Evolutionary conservation across 441 rosid species (phyloP).

Genomic region (Macaranga tanarius): DNA sequence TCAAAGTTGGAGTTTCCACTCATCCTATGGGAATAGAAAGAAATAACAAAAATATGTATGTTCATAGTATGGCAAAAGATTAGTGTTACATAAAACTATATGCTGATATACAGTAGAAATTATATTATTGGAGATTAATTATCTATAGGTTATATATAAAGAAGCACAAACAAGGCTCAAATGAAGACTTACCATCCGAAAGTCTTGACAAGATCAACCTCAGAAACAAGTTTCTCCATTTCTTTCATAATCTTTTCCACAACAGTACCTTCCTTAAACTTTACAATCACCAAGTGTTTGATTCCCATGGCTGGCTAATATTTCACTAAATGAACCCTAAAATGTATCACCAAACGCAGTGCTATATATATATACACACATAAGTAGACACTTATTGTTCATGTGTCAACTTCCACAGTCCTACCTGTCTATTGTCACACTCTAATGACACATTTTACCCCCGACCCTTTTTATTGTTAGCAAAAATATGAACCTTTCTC

Average conservation of each 20-base stretch:
- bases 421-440: constrained; percentile 28
- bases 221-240: constrained; percentile 71
- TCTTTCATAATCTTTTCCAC: constrained; percentile 76
- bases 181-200: constrained; percentile 59
- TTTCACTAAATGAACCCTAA: constrained; percentile 14
- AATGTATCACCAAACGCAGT: neutral
- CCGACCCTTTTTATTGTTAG: neutral
- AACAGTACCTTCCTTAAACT: constrained; percentile 65
- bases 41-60: too few species aligned
- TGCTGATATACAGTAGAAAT: too few species aligned
- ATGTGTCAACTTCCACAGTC: constrained; percentile 42
- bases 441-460: constrained; percentile 27
- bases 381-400: constrained; percentile 27
- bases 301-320: constrained; percentile 41
- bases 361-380: constrained; percentile 30
- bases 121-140: too few species aligned
- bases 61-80: too few species aligned
- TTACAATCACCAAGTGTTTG: constrained; percentile 81
- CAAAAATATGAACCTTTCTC: constrained; percentile 14
- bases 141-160: neutral
- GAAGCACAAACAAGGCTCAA: neutral
- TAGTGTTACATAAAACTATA: too few species aligned
- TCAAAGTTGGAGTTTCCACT: too few species aligned
- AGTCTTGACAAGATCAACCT: constrained; percentile 76
- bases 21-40: too few species aligned